Conservation (phyloP, 2,329 filamentous ascomycete genomes). For the Cytospora leucostoma region DNA sequence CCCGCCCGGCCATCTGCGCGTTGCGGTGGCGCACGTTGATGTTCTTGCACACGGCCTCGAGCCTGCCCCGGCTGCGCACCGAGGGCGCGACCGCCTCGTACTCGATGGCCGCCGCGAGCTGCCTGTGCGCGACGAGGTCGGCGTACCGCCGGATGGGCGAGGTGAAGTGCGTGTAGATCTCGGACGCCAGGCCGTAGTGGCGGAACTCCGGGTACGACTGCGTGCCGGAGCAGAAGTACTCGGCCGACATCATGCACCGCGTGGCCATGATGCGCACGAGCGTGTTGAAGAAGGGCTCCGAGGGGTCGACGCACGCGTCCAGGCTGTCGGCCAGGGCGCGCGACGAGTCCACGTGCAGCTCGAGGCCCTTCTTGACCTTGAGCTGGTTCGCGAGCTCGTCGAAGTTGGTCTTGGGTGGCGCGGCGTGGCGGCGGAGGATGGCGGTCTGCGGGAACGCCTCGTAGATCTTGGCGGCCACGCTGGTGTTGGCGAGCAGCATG, state of each 20-base stretch:
- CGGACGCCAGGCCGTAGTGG: slow-evolving; percentile 92
- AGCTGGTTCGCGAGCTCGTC: slow-evolving; percentile 91
- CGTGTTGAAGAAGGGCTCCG: slow-evolving; percentile 97
- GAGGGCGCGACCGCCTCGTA: slow-evolving; percentile 85
- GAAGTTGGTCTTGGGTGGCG: slow-evolving; percentile 94
- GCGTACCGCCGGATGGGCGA: slow-evolving; percentile 96
- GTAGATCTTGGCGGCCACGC: slow-evolving; percentile 88
- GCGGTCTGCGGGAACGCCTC: slow-evolving; percentile 93
- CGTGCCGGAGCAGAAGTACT: slow-evolving; percentile 95
- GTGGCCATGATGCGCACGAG: slow-evolving; percentile 96
- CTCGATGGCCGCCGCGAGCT: slow-evolving; percentile 91
- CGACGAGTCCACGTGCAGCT: slow-evolving; percentile 81
- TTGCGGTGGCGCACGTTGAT: slow-evolving; percentile 98
- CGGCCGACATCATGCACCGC: slow-evolving; percentile 97
- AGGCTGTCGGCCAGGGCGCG: slow-evolving; percentile 92
- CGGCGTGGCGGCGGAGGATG: slow-evolving; percentile 85
- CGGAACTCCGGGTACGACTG: slow-evolving; percentile 93
- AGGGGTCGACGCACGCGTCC: slow-evolving; percentile 76
- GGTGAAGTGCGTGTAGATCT: slow-evolving; percentile 99
- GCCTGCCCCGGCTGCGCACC: slow-evolving; percentile 76
- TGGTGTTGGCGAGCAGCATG: slow-evolving; percentile 98
- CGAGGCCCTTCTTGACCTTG: slow-evolving; percentile 78
- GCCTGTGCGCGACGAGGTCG: slow-evolving; percentile 91
- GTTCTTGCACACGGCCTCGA: slow-evolving; percentile 95
- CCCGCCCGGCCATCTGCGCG: slow-evolving; percentile 90